Conservation (phyloP, 2,329 filamentous ascomycete species). For the Zasmidium angulare region DNA sequence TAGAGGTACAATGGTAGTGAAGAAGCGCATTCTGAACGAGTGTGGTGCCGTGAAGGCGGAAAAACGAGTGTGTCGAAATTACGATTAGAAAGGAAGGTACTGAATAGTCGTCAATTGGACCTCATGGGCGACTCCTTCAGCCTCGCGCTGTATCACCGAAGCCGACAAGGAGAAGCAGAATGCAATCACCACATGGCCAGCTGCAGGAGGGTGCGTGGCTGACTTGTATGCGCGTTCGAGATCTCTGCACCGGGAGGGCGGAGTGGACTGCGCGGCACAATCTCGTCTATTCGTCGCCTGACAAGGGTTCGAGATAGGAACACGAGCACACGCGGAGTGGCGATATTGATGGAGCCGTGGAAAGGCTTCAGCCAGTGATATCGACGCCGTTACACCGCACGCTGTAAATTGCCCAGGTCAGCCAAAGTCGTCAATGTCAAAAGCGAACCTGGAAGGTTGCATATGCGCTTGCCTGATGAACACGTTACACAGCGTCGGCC, state of each 20-base stretch:
- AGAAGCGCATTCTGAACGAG: slow-evolving; percentile 7
- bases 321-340: background rate
- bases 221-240: background rate
- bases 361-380: background rate
- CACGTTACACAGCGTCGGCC: background rate
- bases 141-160: too few species aligned
- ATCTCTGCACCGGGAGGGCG: background rate
- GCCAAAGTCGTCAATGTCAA: background rate
- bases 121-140: background rate
- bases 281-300: background rate
- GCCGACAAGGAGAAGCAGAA: background rate
- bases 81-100: background rate
- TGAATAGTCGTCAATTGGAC: background rate
- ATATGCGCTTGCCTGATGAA: too few species aligned
- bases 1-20: background rate
- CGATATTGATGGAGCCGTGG: background rate
- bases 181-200: background rate
- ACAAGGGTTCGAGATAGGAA: slow-evolving; percentile 1
- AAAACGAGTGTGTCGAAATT: slow-evolving; percentile 8
- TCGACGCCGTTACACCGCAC: background rate
- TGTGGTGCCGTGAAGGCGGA: background rate
- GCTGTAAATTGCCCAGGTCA: background rate
- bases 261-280: background rate
- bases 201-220: background rate
- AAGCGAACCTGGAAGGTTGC: too few species aligned